These are phyloP conservation scores for Diutina scorzettiae DNA, from an alignment of 1,139 yeast genomes.

Conservation along the genomic window DNA sequence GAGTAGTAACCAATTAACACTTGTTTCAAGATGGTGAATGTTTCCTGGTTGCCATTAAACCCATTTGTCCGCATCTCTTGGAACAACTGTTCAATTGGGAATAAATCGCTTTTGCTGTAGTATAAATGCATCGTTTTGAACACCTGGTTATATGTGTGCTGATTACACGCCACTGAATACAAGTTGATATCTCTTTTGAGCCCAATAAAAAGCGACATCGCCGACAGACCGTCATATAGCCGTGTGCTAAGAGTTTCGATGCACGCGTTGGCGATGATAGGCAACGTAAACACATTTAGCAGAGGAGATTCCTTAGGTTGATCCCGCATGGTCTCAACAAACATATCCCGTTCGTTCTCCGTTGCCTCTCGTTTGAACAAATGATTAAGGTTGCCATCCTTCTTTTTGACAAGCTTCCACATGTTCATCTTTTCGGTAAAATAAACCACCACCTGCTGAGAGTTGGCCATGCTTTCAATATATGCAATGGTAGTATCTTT, in stretches of 20 bases:
- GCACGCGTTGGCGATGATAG: conserved; percentile 24
- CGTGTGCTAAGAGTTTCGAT: conserved; percentile 17
- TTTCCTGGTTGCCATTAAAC: conserved; percentile 24
- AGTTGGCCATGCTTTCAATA: conserved; percentile 12
- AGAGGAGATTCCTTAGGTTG: conserved; percentile 13
- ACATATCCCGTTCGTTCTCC: conserved; percentile 6
- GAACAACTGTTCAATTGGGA: conserved; percentile 22
- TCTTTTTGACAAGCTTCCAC: no score
- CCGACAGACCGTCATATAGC: conserved; percentile 25
- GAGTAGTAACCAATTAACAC: conserved; percentile 26
- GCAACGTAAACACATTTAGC: conserved; percentile 25
- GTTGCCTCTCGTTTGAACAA: conserved; percentile 8
- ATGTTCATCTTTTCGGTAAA: conserved; percentile 8
- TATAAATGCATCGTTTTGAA: conserved; percentile 27
- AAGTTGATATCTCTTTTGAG: conserved; percentile 22
- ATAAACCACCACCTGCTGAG: conserved; percentile 9
- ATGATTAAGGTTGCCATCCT: conserved; percentile 6
- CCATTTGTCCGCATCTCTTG: conserved; percentile 34
- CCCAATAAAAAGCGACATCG: conserved; percentile 24
- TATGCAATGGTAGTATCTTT: conserved; percentile 7
- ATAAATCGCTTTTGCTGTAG: conserved; percentile 25
- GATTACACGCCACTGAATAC: conserved; percentile 28
- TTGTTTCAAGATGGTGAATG: conserved; percentile 25
- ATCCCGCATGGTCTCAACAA: conserved; percentile 7
- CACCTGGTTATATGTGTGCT: conserved; percentile 31